Evolutionary conservation across 352 stramenopile genomes (phyloP).

Genomic region (Phytophthora litchii): DNA sequence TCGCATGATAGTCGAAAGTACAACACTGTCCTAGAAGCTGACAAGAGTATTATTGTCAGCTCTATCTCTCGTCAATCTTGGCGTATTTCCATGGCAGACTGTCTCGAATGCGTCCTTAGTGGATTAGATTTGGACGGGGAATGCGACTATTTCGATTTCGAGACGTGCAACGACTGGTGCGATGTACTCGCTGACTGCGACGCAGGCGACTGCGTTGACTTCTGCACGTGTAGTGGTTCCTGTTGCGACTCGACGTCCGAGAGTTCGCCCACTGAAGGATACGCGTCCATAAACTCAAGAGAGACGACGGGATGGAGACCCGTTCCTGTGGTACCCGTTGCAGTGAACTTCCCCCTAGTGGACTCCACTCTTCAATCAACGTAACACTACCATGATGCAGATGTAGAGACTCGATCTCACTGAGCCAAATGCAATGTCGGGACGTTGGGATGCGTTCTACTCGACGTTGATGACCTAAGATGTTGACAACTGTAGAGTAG

Average conservation of each 20-base stretch:
- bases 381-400: neutral
- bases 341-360: conserved; percentile 14
- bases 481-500: neutral
- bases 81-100: conserved; percentile 20
- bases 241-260: conserved; percentile 10
- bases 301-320: neutral
- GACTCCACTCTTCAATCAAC: no score
- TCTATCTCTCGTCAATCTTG: no score
- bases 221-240: conserved; percentile 7
- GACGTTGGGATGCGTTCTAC: conserved; percentile 4
- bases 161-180: conserved; percentile 11
- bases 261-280: conserved; percentile 1
- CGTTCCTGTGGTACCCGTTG: conserved; percentile 8
- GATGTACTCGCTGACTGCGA: conserved; percentile 21
- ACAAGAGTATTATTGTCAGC: no score
- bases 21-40: no score
- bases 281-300: conserved; percentile 11
- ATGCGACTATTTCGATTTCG: conserved; percentile 13
- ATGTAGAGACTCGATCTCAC: neutral
- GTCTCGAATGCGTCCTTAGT: conserved; percentile 14
- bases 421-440: neutral
- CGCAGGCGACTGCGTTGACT: conserved; percentile 20
- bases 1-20: no score
- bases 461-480: conserved; percentile 9
- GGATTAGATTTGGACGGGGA: conserved; percentile 13